Evolutionary conservation across 1,139 yeast species (phyloP), one percentile per base, ranked within the genome.

Genomic region (Kodamaea derodonti): DNA sequence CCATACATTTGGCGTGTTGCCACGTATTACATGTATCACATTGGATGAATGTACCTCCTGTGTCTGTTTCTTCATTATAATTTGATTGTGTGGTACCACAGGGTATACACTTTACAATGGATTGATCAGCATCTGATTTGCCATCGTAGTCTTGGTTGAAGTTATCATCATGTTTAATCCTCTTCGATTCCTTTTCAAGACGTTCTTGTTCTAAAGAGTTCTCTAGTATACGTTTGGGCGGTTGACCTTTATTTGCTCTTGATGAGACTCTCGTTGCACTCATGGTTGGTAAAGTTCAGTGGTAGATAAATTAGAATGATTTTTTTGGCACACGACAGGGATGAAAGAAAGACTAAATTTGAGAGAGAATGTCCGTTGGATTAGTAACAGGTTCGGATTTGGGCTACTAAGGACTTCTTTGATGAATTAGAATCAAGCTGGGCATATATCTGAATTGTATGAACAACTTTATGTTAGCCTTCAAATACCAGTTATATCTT

Each of bases 1-100:
- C 74, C 74, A 84, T 74, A 57, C 96, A 87, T 36, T 59, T 65
- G 24, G 80, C 76, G 54, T 87, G 96, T 53, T 87, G 96, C 96
- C 96, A 87, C 10, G 87, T 78, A 35, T 71, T 59, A 54, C 96
- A 87, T 15, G 61, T 51, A 36, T 84, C 95, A 58, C 96, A 87
- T 51, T 83, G 85, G 23, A 84, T 77, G 90, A 85, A 84, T 24
- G 73, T 69, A 5, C 84, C 79, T 15, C 72, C 69, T 14, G 68
- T 65, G 41, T 81, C 88, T 4, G 70, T 74, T 1, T 70, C 80
- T 37, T 71, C 84, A 42, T 78, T 65, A 46, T 75, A 80, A 41
- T 77, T 80, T 11, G 69, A 76, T 46, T 82, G 80, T n/a, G 71
- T 75, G 4, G 84, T 64, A 3, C 81, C 82, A 56, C 88, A 81